Base-by-base conservation (phyloP, 352 stramenopile genomes). In the Saprolegnia parasitica region DNA sequence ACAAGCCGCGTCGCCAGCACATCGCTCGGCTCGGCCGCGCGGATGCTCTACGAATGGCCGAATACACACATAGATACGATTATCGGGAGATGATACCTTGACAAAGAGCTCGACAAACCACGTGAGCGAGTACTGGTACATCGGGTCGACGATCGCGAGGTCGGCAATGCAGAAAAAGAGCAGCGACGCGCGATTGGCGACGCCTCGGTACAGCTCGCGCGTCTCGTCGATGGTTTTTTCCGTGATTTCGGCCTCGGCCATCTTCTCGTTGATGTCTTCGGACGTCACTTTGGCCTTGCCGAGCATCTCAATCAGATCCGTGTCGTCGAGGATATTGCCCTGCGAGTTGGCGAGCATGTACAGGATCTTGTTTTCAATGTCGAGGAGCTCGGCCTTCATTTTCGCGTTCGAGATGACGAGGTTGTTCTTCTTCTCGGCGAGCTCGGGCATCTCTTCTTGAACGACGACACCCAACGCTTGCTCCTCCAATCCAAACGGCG, bases 51-150 rank as follows among this genome's bases (percentile, higher is more conserved):
- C 16, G 16, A 66, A 11, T n/a, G n/a, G n/a, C n/a, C n/a, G n/a
- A 21, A 5, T 50, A 11, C 18, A 39, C 32, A 1, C 15, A 55
- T 8, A 1, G 13, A 10, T 46, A 58, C 4, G 0, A 45, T 13
- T 11, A 70, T 21, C 32, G 52, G 10, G 16, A 39, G 1, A 11
- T 37, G 9, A 9, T 68, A 72, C 66, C 71, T 92, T 91, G 50
- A 95, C 80, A 66, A 98, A 98, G 4, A 98, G 74, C 1, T 81
- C 81, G 16, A 94, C 86, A 71, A 98, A 98, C 91, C 90, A 98
- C 58, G 95, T 88, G 29, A 98, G 73, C 23, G 86, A 97, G 70
- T 98, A 98, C 78, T 98, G 91, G 74, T 97, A 98, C 89, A 97
- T 97, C 0, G 91, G 91, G 62, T 98, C 91, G 4, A 98, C 90